Conservation (phyloP, 441 rosid genomes). For the Syzygium malaccense region DNA sequence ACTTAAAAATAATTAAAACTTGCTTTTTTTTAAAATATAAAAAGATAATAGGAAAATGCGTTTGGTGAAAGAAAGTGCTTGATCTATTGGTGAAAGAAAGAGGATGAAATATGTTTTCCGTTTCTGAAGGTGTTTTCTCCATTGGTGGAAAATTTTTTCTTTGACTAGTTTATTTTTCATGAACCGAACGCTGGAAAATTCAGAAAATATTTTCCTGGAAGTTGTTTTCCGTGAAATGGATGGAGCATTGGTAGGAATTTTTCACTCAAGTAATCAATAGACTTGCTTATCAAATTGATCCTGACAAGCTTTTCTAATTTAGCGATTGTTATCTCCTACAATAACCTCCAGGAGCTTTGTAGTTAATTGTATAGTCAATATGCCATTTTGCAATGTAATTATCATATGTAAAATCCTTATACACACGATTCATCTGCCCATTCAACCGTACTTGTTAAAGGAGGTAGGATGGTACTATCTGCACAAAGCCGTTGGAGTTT, state of each 20-base stretch:
- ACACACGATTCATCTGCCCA: background rate
- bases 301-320: background rate
- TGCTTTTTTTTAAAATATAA: too few species aligned
- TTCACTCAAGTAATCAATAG: background rate
- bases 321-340: background rate
- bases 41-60: too few species aligned
- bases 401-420: background rate
- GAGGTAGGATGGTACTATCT: background rate
- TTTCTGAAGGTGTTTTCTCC: too few species aligned
- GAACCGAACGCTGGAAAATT: accelerated
- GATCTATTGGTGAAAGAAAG: too few species aligned
- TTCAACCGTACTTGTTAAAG: background rate
- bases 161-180: too few species aligned
- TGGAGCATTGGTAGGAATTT: background rate
- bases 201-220: too few species aligned
- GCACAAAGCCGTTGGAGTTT: background rate
- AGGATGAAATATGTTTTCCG: too few species aligned
- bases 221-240: too few species aligned
- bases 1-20: too few species aligned
- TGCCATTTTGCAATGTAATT: background rate
- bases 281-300: background rate
- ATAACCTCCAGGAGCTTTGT: background rate
- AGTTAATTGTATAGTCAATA: background rate
- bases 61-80: too few species aligned
- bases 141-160: too few species aligned